These are phyloP conservation scores for Ochetophila trinervis DNA, from an alignment of 306 rosid genomes.

Conservation along the genomic window DNA sequence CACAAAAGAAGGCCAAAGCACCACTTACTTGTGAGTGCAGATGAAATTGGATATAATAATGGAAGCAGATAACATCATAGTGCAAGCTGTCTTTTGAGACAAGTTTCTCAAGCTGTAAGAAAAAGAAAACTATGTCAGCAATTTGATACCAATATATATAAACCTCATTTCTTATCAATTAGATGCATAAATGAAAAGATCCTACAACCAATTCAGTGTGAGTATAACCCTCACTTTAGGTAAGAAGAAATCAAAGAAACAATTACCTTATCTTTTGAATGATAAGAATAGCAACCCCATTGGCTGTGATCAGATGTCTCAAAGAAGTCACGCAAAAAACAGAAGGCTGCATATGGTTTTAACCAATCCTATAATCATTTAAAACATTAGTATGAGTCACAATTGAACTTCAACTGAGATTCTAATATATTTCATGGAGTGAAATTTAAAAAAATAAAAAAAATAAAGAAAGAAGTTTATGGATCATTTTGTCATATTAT, in stretches of 20 bases:
- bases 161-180: neutral
- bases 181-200: neutral
- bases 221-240: neutral
- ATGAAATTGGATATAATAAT: conserved; percentile 86
- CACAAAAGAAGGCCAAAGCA: conserved; percentile 15
- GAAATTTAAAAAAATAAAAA: conserved; percentile 12
- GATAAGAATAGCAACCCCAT: conserved; percentile 87
- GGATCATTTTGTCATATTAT: conserved; percentile 8
- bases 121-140: conserved; percentile 16
- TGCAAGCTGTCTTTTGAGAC: conserved; percentile 78
- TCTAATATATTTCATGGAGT: neutral
- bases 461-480: conserved; percentile 9
- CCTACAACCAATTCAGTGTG: neutral
- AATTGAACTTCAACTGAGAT: conserved; percentile 12
- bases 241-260: neutral
- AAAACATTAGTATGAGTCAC: conserved; percentile 28
- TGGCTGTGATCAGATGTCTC: conserved; percentile 91
- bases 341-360: conserved; percentile 91
- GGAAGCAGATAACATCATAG: conserved; percentile 73
- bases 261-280: conserved; percentile 69
- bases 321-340: conserved; percentile 91
- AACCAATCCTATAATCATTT: conserved; percentile 75
- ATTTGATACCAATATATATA: conserved; percentile 2
- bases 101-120: conserved; percentile 85
- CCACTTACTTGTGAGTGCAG: conserved; percentile 77